These are phyloP conservation scores for Monosporascus sp. DNA, from an alignment of 2,329 filamentous ascomycete species.

Conservation along the genomic window DNA sequence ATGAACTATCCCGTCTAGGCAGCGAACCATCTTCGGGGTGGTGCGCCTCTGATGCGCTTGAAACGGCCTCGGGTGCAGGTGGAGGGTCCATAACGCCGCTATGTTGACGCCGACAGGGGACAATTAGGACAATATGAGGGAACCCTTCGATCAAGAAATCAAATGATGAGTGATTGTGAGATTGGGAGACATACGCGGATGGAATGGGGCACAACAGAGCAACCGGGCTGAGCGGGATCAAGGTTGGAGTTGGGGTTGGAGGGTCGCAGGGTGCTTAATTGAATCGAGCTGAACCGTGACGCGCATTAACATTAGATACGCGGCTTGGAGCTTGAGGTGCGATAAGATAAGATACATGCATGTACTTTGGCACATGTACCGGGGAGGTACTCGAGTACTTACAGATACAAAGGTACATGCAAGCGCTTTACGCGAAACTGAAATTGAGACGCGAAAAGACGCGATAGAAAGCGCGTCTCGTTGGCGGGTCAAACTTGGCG, in stretches of 20 bases:
- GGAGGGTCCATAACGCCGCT: conserved; percentile 30
- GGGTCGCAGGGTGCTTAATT: background rate
- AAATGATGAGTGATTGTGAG: background rate
- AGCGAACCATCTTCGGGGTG: conserved; percentile 11
- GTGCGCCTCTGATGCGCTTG: conserved; percentile 16
- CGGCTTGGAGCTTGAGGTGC: too few relatives aligned
- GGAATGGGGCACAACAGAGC: background rate
- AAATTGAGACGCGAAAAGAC: conserved; percentile 13
- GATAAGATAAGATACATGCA: background rate
- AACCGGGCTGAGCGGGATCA: background rate
- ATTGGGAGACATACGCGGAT: background rate
- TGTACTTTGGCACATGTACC: background rate
- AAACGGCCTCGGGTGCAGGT: conserved; percentile 20
- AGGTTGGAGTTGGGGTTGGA: background rate
- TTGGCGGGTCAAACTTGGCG: background rate
- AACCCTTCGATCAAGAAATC: background rate
- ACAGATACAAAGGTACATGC: conserved; percentile 1
- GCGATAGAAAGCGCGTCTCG: conserved; percentile 10
- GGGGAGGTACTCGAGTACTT: background rate
- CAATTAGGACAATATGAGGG: background rate
- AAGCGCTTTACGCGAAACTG: conserved; percentile 23
- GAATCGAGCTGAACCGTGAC: background rate
- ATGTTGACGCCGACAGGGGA: background rate
- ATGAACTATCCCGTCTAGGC: conserved; percentile 53
- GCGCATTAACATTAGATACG: background rate